These are phyloP conservation scores for Cryoendolithus antarcticus DNA, from an alignment of 2,329 filamentous ascomycete species.

Conservation along the genomic window DNA sequence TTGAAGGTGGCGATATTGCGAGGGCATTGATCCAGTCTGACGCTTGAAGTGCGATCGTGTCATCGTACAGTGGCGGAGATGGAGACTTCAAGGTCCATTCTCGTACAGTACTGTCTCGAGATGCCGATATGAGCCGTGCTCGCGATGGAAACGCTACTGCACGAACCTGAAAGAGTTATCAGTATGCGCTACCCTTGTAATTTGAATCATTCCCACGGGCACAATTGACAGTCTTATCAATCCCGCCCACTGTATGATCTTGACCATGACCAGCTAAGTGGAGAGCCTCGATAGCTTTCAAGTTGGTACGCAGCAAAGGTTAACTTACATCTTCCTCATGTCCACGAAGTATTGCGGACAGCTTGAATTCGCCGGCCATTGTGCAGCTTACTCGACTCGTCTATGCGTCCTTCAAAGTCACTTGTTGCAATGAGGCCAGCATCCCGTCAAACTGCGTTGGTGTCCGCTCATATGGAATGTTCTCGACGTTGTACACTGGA, in stretches of 20 bases:
- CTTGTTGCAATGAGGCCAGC: too few species aligned
- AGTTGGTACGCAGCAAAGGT: not conserved
- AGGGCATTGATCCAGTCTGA: constrained; percentile 80
- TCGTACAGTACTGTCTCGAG: constrained; percentile 81
- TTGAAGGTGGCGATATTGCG: constrained; percentile 58
- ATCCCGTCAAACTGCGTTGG: too few species aligned
- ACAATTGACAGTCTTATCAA: too few species aligned
- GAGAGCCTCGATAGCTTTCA: too few species aligned
- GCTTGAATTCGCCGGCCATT: constrained; percentile 72
- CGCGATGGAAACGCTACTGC: constrained; percentile 66
- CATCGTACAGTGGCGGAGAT: constrained; percentile 60
- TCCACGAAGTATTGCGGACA: constrained; percentile 77
- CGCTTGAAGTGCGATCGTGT: constrained; percentile 65
- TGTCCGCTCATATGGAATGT: too few species aligned
- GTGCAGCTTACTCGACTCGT: constrained; percentile 6
- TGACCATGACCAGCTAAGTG: too few species aligned
- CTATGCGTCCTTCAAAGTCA: not conserved
- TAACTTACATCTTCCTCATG: constrained; percentile 82
- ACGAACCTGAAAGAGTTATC: constrained; percentile 53
- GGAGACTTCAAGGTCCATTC: constrained; percentile 62
- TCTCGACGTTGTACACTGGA: too few species aligned
- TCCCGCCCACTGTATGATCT: too few species aligned
- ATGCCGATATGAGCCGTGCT: constrained; percentile 67
- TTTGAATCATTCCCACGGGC: too few species aligned
- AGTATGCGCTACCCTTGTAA: too few species aligned